These are phyloP conservation scores for Hypoxylon sp. DNA, from an alignment of 2,329 filamentous ascomycete species.

Conservation along the genomic window DNA sequence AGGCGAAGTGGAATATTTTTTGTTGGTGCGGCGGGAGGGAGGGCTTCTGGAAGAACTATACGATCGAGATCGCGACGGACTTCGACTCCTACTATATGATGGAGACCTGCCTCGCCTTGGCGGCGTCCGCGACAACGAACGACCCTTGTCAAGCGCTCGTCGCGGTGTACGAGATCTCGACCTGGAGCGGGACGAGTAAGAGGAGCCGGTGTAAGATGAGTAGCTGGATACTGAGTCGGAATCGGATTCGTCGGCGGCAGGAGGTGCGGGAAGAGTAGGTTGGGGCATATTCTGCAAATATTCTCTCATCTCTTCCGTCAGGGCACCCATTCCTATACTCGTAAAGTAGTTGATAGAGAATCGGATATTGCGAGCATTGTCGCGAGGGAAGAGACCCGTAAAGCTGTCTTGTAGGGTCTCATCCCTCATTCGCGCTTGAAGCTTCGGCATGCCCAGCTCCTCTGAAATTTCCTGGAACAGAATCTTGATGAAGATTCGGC, in stretches of 20 bases:
- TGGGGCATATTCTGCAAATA: constrained; percentile 90
- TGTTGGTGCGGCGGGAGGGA: constrained; percentile 44
- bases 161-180: constrained; percentile 60
- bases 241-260: constrained; percentile 69
- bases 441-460: constrained; percentile 83
- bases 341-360: constrained; percentile 99
- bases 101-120: constrained; percentile 49
- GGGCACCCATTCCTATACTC: constrained; percentile 92
- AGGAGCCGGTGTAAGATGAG: constrained; percentile 76
- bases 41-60: constrained; percentile 47
- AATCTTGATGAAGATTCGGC: constrained; percentile 98
- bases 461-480: constrained; percentile 92
- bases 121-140: constrained; percentile 52
- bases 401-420: constrained; percentile 82
- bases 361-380: constrained; percentile 88
- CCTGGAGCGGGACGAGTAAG: constrained; percentile 66
- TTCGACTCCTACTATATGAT: constrained; percentile 51
- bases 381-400: constrained; percentile 87
- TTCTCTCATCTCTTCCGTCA: constrained; percentile 96
- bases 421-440: constrained; percentile 81
- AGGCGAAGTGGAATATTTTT: constrained; percentile 43
- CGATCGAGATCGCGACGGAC: constrained; percentile 51
- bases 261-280: constrained; percentile 77
- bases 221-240: constrained; percentile 83
- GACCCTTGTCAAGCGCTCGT: constrained; percentile 53